phyloP scores from a whole-genome alignment of 371 early-diverging fungal genomes.

The Saksenaea oblongispora region DNA sequence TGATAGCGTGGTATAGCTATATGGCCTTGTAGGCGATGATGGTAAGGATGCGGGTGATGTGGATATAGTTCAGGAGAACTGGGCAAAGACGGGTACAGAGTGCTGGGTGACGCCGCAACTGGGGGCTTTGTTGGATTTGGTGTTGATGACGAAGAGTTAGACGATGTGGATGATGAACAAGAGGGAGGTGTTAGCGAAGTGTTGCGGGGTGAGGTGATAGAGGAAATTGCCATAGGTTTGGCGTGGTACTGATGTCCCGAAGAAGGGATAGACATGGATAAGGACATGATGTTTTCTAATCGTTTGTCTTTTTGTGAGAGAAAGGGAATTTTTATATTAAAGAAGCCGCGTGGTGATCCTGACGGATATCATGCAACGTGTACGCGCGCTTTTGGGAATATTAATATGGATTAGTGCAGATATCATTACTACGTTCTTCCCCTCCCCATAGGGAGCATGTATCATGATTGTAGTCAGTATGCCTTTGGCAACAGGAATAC shows the following conservation, averaged over 20 bases:
- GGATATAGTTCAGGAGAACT: constrained; percentile 8
- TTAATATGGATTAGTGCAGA: neutral
- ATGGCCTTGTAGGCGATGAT: constrained; percentile 28
- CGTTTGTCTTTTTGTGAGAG: neutral
- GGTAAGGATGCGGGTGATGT: constrained; percentile 18
- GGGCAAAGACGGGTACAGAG: constrained; percentile 1
- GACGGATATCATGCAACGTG: neutral
- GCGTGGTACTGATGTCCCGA: neutral
- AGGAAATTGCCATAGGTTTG: constrained; percentile 46
- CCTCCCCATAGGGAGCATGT: neutral
- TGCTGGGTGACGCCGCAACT: neutral
- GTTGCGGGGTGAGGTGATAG: constrained; percentile 29
- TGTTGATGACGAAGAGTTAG: constrained; percentile 10
- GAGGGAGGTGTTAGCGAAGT: constrained; percentile 7
- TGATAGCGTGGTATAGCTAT: neutral
- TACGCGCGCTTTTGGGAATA: constrained; percentile 1
- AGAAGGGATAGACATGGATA: neutral
- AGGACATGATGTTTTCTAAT: neutral
- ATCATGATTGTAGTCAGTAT: neutral
- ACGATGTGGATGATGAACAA: constrained; percentile 8
- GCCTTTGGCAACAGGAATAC: too few relatives aligned
- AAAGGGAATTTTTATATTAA: neutral
- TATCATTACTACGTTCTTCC: neutral
- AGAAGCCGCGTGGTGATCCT: neutral
- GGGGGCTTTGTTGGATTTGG: neutral